phyloP scores from a whole-genome alignment of 176 grass and related monocot species.

The Carex scoparia region DNA sequence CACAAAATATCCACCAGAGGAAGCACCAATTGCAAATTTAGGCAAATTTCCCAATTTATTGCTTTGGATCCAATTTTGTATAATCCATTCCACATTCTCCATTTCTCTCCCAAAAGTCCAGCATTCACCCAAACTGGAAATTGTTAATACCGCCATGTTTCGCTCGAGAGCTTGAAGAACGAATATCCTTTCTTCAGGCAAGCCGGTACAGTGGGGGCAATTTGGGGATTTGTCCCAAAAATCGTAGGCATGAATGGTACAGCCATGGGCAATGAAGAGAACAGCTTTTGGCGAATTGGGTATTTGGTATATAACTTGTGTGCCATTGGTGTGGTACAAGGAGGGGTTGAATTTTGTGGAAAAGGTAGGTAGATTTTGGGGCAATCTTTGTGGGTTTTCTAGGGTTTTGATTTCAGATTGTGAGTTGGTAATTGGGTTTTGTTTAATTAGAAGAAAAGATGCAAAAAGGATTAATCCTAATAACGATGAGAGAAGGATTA shows the following conservation, averaged over 20 bases:
- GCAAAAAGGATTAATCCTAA: constrained; percentile 18
- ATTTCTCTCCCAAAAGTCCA: constrained; percentile 57
- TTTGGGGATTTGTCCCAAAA: constrained; percentile 72
- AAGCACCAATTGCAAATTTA: constrained; percentile 65
- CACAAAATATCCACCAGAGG: constrained; percentile 80
- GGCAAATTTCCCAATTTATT: constrained; percentile 56
- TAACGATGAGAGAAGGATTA: constrained; percentile 3
- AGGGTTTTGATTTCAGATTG: constrained; percentile 6
- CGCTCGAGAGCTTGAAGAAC: constrained; percentile 46
- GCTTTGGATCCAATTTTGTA: constrained; percentile 54
- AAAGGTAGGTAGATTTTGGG: neutral
- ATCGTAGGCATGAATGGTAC: constrained; percentile 71
- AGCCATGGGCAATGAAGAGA: constrained; percentile 76
- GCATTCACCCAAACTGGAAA: constrained; percentile 69
- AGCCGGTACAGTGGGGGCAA: constrained; percentile 58
- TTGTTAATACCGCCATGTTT: constrained; percentile 55
- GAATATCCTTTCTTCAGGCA: constrained; percentile 86
- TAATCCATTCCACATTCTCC: constrained; percentile 62
- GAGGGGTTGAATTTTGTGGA: constrained; percentile 47
- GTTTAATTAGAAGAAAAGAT: constrained; percentile 9
- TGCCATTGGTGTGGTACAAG: constrained; percentile 45
- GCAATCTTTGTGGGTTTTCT: constrained; percentile 13
- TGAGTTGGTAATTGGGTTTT: constrained; percentile 14
- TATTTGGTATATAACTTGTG: constrained; percentile 77
- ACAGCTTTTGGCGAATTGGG: constrained; percentile 44